phyloP scores from a whole-genome alignment of 1,284 basidiomycete species.

The Tetrapyrgos nigripes region DNA sequence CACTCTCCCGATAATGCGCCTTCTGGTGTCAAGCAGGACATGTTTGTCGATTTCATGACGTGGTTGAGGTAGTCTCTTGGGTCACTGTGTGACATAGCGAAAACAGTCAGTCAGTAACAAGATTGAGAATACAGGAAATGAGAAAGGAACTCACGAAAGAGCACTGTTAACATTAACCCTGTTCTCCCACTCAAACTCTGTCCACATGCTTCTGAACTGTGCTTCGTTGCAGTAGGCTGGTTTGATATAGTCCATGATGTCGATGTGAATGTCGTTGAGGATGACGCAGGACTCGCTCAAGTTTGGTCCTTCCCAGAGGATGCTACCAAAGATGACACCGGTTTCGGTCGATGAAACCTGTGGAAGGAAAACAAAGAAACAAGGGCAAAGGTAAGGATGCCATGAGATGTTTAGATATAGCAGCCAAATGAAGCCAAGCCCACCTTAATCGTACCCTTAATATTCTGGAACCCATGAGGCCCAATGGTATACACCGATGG shows the following conservation, averaged over 20 bases:
- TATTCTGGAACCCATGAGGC: conserved; percentile 97
- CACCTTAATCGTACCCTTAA: conserved; percentile 98
- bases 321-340: conserved; percentile 98
- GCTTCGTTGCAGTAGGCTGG: conserved; percentile 96
- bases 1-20: conserved; percentile 92
- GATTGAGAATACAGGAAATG: neutral
- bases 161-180: conserved; percentile 90
- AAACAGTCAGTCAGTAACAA: neutral
- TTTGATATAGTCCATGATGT: conserved; percentile 99
- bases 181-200: conserved; percentile 99
- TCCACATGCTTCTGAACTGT: conserved; percentile 98
- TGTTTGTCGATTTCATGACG: conserved; percentile 94
- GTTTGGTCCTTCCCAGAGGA: conserved; percentile 94
- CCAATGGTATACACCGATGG: conserved; percentile 93
- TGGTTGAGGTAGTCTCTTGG: conserved; percentile 87
- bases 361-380: too few relatives aligned
- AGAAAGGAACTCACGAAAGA: conserved; percentile 64
- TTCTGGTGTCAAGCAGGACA: conserved; percentile 96
- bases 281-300: conserved; percentile 91
- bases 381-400: too few relatives aligned
- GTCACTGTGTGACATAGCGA: conserved; percentile 50
- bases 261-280: conserved; percentile 97
- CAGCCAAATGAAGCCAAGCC: conserved; percentile 1
- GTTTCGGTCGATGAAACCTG: conserved; percentile 94
- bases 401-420: neutral